Evolutionary conservation across 2,329 filamentous ascomycete species (phyloP), one percentile per base, ranked within the genome.

Genomic region (Aspergillus floridensis): DNA sequence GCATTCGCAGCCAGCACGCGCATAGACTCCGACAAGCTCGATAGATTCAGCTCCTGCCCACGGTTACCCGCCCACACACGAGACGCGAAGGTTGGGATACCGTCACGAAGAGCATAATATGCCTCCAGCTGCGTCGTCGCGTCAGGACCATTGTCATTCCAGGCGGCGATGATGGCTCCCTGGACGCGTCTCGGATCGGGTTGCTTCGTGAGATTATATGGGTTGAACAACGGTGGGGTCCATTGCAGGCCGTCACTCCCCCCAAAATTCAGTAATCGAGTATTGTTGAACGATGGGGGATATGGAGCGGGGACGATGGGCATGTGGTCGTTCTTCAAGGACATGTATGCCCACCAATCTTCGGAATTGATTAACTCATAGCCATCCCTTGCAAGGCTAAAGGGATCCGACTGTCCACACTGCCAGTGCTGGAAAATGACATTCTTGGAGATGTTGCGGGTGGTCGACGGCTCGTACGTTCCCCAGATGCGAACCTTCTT

Each of bases 401-500:
- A 71, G 0, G 82, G 81, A 56, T 84, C 79, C 3, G 81, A 83
- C 60, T 84, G 81, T 44, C 79, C 82, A 63, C 76, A 82, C 49
- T 81, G 80, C 83, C 82, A 85, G 65, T 86, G 84, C 67, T 85
- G 82, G 22, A 84, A 75, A 2, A 79, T 80, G 31, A 84, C 77
- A 38, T 80, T 74, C 4, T 44, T 44, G 16, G 75, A 67, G 44
- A 84, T 76, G 35, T 79, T 79, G 5, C 66, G 66, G 10, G 68
- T 66, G 2, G 70, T 60, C 1, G 72, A 73, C 0, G 82, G 81
- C 19, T 81, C 79, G 53, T 82, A 82, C 0, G 82, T 85, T 0
- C 83, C 83, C 84, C 83, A 86, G 49, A 85, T 84, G 1, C 83
- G 79, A 3, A 81, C 78, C 0, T 60, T 68, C 65, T 85, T 85